These are phyloP conservation scores for Vaccinium myrtillus DNA, from an alignment of 148 eudicot genomes.

Conservation along the genomic window DNA sequence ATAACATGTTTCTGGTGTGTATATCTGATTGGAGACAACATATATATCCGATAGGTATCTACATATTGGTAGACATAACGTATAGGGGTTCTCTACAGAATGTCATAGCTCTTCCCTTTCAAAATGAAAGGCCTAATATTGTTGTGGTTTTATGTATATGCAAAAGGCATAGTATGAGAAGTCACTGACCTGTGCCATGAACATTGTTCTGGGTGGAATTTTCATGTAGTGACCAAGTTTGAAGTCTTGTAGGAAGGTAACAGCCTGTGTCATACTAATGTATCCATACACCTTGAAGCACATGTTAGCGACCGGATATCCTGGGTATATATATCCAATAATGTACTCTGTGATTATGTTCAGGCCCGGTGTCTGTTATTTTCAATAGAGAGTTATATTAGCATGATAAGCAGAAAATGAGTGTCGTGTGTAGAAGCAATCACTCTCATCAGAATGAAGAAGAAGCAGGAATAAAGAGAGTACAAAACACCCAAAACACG, in stretches of 20 bases:
- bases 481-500: neutral
- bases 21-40: neutral
- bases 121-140: too few species aligned
- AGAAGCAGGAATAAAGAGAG: neutral
- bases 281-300: conserved; percentile 95
- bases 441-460: neutral
- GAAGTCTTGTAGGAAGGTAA: conserved; percentile 93
- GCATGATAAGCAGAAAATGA: neutral
- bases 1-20: too few species aligned
- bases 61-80: too few species aligned
- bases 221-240: conserved; percentile 99
- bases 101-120: too few species aligned
- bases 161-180: neutral
- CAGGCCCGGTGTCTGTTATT: conserved; percentile 72
- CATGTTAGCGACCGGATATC: conserved; percentile 97
- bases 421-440: neutral
- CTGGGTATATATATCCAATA: conserved; percentile 95
- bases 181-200: conserved; percentile 84
- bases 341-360: conserved; percentile 93
- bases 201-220: conserved; percentile 94
- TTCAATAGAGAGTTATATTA: neutral
- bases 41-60: too few species aligned
- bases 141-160: too few species aligned
- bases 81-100: too few species aligned
- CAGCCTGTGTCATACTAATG: conserved; percentile 91